These are phyloP conservation scores for Aspergillus olivimuriae DNA, from an alignment of 495 filamentous ascomycete genomes.

Conservation along the genomic window DNA sequence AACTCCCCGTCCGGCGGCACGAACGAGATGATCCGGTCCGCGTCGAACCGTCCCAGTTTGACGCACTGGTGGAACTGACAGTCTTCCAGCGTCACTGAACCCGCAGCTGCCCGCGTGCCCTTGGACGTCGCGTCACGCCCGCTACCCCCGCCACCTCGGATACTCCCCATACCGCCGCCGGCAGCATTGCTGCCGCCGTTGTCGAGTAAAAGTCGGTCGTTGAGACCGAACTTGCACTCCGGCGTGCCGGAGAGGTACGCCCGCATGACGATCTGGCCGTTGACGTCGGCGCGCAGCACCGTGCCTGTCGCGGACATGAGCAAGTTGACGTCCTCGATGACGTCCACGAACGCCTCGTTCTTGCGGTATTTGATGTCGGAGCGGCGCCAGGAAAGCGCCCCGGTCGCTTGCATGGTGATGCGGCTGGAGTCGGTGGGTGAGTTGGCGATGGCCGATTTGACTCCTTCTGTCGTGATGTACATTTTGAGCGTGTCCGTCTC, in stretches of 20 bases:
- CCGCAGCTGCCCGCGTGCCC: slow-evolving; percentile 89
- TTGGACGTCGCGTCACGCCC: slow-evolving; percentile 50
- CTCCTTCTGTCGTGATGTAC: slow-evolving; percentile 99
- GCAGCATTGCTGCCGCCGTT: slow-evolving; percentile 41
- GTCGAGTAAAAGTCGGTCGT: slow-evolving; percentile 89
- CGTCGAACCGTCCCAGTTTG: slow-evolving; percentile 94
- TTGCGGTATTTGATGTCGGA: slow-evolving; percentile 98
- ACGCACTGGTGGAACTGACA: slow-evolving; percentile 99
- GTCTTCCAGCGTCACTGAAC: slow-evolving; percentile 93
- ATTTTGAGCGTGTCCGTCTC: slow-evolving; percentile 99
- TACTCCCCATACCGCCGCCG: too few species aligned
- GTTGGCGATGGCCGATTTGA: slow-evolving; percentile 88
- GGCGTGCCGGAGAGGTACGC: slow-evolving; percentile 95
- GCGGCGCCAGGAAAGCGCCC: slow-evolving; percentile 92
- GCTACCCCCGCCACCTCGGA: too few species aligned
- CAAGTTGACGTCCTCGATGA: slow-evolving; percentile 98
- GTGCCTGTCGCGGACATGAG: slow-evolving; percentile 96
- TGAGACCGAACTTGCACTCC: slow-evolving; percentile 98
- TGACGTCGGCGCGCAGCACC: slow-evolving; percentile 93
- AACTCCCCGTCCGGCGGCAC: slow-evolving; percentile 98
- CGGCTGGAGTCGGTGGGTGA: slow-evolving; percentile 68
- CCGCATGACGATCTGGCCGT: slow-evolving; percentile 97
- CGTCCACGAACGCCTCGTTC: slow-evolving; percentile 98
- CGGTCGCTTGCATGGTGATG: slow-evolving; percentile 99
- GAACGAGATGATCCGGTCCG: slow-evolving; percentile 95